phyloP scores from a whole-genome alignment of 106 monocot genomes.

The Dendrobium nobile region DNA sequence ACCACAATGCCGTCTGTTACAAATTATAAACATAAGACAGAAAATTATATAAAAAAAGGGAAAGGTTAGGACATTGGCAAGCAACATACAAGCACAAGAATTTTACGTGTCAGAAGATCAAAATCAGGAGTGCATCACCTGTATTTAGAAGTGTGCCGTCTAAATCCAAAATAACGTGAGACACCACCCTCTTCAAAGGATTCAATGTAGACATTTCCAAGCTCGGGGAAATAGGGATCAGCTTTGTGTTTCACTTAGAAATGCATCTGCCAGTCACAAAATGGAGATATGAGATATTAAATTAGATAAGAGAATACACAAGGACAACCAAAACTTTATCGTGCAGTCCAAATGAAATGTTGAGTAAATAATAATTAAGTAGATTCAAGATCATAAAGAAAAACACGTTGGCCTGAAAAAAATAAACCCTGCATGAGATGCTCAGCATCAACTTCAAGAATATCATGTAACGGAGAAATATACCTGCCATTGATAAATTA shows the following conservation, averaged over 20 bases:
- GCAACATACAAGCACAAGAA: neutral
- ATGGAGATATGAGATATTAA: neutral
- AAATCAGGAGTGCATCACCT: constrained; percentile 30
- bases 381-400: neutral
- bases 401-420: neutral
- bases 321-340: neutral
- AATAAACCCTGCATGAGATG: neutral
- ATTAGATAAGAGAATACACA: neutral
- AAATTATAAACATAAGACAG: neutral
- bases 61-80: neutral
- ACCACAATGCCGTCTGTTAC: constrained; percentile 71
- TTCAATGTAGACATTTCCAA: constrained; percentile 53
- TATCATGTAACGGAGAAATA: neutral
- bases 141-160: constrained; percentile 94
- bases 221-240: neutral
- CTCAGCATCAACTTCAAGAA: neutral
- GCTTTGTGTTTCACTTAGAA: neutral
- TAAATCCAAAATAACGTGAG: constrained; percentile 87
- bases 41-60: neutral
- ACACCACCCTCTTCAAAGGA: constrained; percentile 32
- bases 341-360: neutral
- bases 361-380: neutral
- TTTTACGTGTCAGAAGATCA: neutral
- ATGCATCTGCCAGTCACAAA: neutral
- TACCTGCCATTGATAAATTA: neutral